Evolutionary conservation across 169 alveolate genomes (phyloP).

Genomic region (Plasmodium knowlesi): DNA sequence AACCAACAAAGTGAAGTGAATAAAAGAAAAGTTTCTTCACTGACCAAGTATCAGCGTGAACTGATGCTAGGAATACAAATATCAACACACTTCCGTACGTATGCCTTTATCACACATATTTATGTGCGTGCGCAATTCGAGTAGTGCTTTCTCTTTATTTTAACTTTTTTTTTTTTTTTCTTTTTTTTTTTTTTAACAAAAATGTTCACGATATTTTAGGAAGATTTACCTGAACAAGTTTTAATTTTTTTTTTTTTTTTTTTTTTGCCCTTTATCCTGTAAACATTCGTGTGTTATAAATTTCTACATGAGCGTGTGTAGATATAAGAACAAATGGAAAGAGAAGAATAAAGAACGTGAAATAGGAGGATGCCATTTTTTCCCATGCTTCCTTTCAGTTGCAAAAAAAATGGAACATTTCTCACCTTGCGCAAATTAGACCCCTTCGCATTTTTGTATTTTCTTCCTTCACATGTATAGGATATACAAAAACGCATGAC

Average conservation of each 20-base stretch:
- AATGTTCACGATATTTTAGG: neutral
- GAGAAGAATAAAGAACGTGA: neutral
- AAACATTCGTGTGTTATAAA: neutral
- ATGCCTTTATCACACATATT: neutral
- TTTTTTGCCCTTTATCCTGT: neutral
- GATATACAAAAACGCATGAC: neutral
- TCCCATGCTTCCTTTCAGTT: neutral
- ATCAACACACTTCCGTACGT: neutral
- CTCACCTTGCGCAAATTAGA: neutral
- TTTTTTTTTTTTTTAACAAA: neutral
- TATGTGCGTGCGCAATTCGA: neutral
- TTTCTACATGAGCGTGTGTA: neutral
- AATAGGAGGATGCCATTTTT: neutral
- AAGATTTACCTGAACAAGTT: neutral
- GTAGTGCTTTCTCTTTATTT: neutral
- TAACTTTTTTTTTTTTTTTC: neutral
- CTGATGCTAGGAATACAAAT: neutral
- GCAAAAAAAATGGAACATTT: neutral
- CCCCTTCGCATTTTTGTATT: neutral
- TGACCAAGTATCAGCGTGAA: neutral
- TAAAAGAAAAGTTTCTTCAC: neutral
- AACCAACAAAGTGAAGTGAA: neutral
- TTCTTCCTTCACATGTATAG: neutral
- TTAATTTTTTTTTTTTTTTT: neutral
- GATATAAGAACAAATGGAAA: conserved; percentile 1